Percentiles rank a stretch among this genome's conserved stretches.
Conservation (phyloP, 2,329 filamentous ascomycete genomes). For the Sordariomycetes sp. region DNA sequence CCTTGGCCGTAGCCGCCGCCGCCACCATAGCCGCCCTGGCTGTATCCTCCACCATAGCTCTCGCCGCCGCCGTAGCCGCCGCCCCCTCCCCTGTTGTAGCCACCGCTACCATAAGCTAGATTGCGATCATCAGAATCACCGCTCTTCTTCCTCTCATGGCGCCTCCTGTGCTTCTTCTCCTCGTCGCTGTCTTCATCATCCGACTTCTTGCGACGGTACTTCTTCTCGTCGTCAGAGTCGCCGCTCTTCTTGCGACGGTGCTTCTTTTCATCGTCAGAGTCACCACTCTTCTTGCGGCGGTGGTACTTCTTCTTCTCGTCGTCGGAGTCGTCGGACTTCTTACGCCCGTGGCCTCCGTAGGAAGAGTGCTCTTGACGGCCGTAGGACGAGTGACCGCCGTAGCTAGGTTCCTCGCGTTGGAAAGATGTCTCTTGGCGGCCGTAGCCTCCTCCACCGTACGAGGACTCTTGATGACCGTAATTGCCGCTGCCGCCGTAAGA, state of each 20-base stretch:
- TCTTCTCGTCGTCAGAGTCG: constrained; percentile 10
- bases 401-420: constrained; percentile 9
- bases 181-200: constrained; percentile 10
- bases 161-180: constrained; percentile 5
- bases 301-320: constrained; percentile 5
- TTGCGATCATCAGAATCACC: constrained; percentile 7
- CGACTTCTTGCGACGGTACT: constrained; percentile 9
- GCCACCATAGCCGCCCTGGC: too few species aligned
- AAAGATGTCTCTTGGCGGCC: too few species aligned
- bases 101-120: constrained; percentile 1
- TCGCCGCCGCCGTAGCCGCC: constrained; percentile 6
- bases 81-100: constrained; percentile 7
- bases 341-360: constrained; percentile 6
- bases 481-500: not conserved
- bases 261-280: constrained; percentile 2
- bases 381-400: constrained; percentile 9
- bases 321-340: constrained; percentile 1
- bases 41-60: too few species aligned
- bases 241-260: constrained; percentile 11
- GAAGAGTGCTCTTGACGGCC: constrained; percentile 2
- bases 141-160: too few species aligned
- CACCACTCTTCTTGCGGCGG: constrained; percentile 1
- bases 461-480: constrained; percentile 2
- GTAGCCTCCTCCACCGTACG: constrained; percentile 5
- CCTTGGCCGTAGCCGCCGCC: too few species aligned